phyloP scores from a whole-genome alignment of 305 asterid genomes.

The Petunia hybrid region DNA sequence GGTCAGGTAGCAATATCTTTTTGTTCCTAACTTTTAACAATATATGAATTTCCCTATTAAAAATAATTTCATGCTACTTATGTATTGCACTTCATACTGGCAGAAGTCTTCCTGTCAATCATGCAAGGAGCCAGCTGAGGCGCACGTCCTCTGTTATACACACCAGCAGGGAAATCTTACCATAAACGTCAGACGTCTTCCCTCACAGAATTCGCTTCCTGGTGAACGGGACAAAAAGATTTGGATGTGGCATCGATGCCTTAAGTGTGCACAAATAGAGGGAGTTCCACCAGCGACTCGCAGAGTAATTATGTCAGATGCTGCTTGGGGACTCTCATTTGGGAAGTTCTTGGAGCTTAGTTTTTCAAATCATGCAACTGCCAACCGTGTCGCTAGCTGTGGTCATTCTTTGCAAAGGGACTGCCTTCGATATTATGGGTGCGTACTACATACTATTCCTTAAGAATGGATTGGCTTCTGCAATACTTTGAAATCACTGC shows the following conservation, averaged over 20 bases:
- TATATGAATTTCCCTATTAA: neutral
- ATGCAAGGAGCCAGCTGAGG: slow-evolving; percentile 88
- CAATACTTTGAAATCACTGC: slow-evolving; percentile 9
- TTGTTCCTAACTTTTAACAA: slow-evolving; percentile 9
- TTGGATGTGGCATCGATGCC: slow-evolving; percentile 99
- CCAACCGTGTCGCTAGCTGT: slow-evolving; percentile 93
- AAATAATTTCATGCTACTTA: slow-evolving; percentile 13
- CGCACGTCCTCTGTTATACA: slow-evolving; percentile 85
- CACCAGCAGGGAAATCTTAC: slow-evolving; percentile 94
- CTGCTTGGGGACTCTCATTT: slow-evolving; percentile 99
- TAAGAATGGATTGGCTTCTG: slow-evolving; percentile 8
- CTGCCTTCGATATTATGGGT: slow-evolving; percentile 98
- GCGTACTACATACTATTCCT: slow-evolving; percentile 30
- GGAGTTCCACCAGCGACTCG: slow-evolving; percentile 94
- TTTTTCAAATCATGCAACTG: slow-evolving; percentile 86
- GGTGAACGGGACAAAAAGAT: slow-evolving; percentile 92
- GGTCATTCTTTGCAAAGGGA: slow-evolving; percentile 98
- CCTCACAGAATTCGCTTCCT: slow-evolving; percentile 66
- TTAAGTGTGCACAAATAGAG: slow-evolving; percentile 62
- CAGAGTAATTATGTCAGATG: slow-evolving; percentile 87
- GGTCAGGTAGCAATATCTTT: slow-evolving; percentile 64
- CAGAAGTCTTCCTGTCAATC: slow-evolving; percentile 77
- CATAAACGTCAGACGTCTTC: slow-evolving; percentile 69
- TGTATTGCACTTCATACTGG: slow-evolving; percentile 37
- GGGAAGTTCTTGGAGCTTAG: slow-evolving; percentile 99